A percentile compares a stretch with the other conserved stretches of the same genome.
Evolutionary conservation across 1,139 yeast genomes (phyloP).

Genomic region (Waltiozyma sp.): DNA sequence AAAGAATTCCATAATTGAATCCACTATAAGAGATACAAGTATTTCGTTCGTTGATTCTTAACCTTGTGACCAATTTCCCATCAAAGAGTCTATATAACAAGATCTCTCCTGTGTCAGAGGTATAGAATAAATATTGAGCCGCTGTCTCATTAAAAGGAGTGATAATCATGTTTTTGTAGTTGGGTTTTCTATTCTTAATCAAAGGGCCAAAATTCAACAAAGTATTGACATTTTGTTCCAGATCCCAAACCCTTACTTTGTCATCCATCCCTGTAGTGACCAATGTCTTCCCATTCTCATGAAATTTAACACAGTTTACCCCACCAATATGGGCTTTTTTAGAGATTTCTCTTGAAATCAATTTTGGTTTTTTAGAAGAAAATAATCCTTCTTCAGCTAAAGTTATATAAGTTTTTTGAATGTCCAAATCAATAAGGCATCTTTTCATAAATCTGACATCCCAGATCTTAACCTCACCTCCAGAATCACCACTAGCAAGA

Average conservation of each 20-base stretch:
- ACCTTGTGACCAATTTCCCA: slow-evolving; percentile 34
- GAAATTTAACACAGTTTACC: slow-evolving; percentile 69
- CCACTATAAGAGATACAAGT: slow-evolving; percentile 43
- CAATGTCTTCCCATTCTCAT: slow-evolving; percentile 46
- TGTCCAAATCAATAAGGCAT: slow-evolving; percentile 38
- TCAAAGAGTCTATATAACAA: slow-evolving; percentile 50
- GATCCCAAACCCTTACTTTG: slow-evolving; percentile 65
- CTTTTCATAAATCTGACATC: slow-evolving; percentile 62
- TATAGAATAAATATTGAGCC: slow-evolving; percentile 50
- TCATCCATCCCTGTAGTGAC: slow-evolving; percentile 70
- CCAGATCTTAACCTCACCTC: slow-evolving; percentile 55
- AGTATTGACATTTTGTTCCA: slow-evolving; percentile 37
- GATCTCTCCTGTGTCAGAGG: slow-evolving; percentile 74
- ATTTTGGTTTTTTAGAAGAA: slow-evolving; percentile 18
- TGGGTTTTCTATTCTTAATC: slow-evolving; percentile 43
- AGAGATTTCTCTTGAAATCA: slow-evolving; percentile 13
- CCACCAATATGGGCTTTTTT: slow-evolving; percentile 61
- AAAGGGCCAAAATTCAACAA: slow-evolving; percentile 71
- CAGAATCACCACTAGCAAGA: slow-evolving; percentile 18
- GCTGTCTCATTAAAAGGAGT: slow-evolving; percentile 33
- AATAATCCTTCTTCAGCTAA: neutral
- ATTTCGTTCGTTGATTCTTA: slow-evolving; percentile 21
- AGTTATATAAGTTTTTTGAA: slow-evolving; percentile 34
- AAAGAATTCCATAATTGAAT: slow-evolving; percentile 18
- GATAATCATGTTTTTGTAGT: slow-evolving; percentile 16